A percentile compares a stretch with the other conserved stretches of the same genome.
phyloP scores from a whole-genome alignment of 1,284 basidiomycete species.

The Cutaneotrichosporon cavernicola region DNA sequence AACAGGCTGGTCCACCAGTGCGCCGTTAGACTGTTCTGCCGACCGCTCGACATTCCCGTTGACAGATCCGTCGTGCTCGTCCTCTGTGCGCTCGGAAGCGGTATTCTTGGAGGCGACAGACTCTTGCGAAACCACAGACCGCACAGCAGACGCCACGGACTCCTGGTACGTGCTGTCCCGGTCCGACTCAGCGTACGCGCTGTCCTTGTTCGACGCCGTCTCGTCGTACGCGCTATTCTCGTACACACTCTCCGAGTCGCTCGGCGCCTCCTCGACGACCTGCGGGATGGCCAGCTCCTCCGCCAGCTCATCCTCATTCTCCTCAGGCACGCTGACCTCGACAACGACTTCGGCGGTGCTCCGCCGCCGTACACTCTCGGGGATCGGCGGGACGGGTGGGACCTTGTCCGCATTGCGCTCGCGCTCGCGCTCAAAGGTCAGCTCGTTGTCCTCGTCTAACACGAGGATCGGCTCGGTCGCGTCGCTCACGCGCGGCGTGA shows the following conservation, averaged over 20 bases:
- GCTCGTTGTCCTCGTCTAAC: slow-evolving; percentile 30
- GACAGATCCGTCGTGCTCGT: not conserved
- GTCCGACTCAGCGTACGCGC: not conserved
- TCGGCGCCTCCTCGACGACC: not conserved
- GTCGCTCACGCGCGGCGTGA: slow-evolving; percentile 34
- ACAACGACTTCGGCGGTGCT: not conserved
- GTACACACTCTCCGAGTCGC: not conserved
- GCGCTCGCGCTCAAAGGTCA: not conserved
- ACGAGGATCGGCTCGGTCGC: slow-evolving; percentile 29
- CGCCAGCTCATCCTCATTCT: not conserved
- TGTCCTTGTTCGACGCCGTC: not conserved
- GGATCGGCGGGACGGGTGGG: slow-evolving; percentile 1
- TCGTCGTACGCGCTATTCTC: not conserved
- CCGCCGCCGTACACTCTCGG: not conserved
- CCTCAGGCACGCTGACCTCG: not conserved
- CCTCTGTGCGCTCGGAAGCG: too few relatives aligned
- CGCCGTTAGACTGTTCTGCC: too few relatives aligned
- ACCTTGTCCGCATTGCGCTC: not conserved
- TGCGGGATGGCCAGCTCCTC: not conserved
- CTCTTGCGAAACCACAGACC: not conserved
- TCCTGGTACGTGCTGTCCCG: not conserved
- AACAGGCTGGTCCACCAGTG: too few relatives aligned
- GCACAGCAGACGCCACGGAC: not conserved
- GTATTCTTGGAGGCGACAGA: not conserved
- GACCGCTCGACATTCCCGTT: not conserved